Evolutionary conservation across 129 eudicot genomes (phyloP), one percentile per base, ranked within the genome.

Genomic region (Arctium lappa): DNA sequence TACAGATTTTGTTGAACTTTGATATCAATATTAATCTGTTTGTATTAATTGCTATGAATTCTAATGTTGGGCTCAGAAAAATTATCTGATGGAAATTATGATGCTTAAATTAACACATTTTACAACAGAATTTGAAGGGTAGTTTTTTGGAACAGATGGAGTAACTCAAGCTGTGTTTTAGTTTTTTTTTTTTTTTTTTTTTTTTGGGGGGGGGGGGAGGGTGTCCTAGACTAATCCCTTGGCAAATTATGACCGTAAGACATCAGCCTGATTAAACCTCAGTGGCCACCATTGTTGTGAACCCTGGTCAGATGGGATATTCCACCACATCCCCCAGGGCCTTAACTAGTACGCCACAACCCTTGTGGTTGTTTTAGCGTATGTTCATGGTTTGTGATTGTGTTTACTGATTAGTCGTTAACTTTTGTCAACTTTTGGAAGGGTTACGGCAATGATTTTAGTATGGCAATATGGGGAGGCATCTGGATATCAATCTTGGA

Each of bases 401-500:
- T 30, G 32, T 30, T 85, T 15, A 77, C 1, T 76, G 80, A 70
- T 15, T 73, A 56, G 8, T 63, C 80, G 36, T 80, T 79, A 68
- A 40, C 53, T 78, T 83, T 69, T 46, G 30, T 56, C 6, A 10
- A 46, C 76, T 50, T 46, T 10, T 71, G 29, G 36, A 85, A 92
- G 98, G 98, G 74, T 89, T 32, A 90, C 90, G 70, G 98, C 98
- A 80, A 95, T 95, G 98, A 89, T 89, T 40, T 87, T 95, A 87
- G 98, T 91, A 34, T 95, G 98, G 98, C 94, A 90, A 74, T 95
- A 95, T 76, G 98, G 94, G 50, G 92, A 95, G 80, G 89, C 89
- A 85, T 86, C 97, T 48, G 97, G 97, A 18, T 82, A 80, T 88
- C 85, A 92, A 88, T 87, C 98, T 76, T 95, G 98, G 98, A 95